These are phyloP conservation scores for Cladorrhinum sp. DNA, from an alignment of 2,329 filamentous ascomycete species.

Conservation along the genomic window DNA sequence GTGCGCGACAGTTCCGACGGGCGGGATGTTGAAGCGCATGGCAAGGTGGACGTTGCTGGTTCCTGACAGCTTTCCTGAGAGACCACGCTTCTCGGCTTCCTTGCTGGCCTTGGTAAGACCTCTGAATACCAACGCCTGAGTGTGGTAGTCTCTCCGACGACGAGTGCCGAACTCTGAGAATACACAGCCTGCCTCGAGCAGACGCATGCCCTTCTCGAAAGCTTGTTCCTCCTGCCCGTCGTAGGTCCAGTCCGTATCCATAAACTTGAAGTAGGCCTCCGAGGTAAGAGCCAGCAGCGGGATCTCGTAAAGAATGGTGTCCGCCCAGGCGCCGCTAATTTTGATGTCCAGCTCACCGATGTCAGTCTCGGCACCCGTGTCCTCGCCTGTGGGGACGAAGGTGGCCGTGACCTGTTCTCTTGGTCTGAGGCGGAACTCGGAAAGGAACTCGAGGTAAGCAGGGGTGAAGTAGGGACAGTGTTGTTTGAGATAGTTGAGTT, in stretches of 20 bases:
- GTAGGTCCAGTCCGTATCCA: slow-evolving; percentile 89
- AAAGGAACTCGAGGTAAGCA: slow-evolving; percentile 77
- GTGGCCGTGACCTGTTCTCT: slow-evolving; percentile 72
- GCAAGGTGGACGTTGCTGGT: slow-evolving; percentile 97
- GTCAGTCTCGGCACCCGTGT: slow-evolving; percentile 62
- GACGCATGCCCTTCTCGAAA: slow-evolving; percentile 70
- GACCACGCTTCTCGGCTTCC: slow-evolving; percentile 62
- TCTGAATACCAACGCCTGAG: slow-evolving; percentile 85
- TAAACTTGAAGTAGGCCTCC: slow-evolving; percentile 96
- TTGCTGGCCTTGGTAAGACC: slow-evolving; percentile 78
- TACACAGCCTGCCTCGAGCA: slow-evolving; percentile 79
- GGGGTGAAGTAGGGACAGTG: slow-evolving; percentile 77
- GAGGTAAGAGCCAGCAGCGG: slow-evolving; percentile 87
- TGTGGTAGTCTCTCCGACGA: slow-evolving; percentile 87
- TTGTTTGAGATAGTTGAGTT: slow-evolving; percentile 72
- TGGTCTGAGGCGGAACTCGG: slow-evolving; percentile 76
- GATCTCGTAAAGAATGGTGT: slow-evolving; percentile 97
- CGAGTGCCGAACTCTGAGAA: slow-evolving; percentile 94
- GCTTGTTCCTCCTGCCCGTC: slow-evolving; percentile 83
- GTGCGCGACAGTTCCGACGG: slow-evolving; percentile 86
- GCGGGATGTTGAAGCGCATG: slow-evolving; percentile 82
- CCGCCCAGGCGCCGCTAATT: slow-evolving; percentile 81
- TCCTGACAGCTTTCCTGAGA: slow-evolving; percentile 72
- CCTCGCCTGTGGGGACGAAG: slow-evolving; percentile 55
- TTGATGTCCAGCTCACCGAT: slow-evolving; percentile 73